These are phyloP conservation scores for Globisporangium viniferum DNA, from an alignment of 352 stramenopile species.

Conservation along the genomic window DNA sequence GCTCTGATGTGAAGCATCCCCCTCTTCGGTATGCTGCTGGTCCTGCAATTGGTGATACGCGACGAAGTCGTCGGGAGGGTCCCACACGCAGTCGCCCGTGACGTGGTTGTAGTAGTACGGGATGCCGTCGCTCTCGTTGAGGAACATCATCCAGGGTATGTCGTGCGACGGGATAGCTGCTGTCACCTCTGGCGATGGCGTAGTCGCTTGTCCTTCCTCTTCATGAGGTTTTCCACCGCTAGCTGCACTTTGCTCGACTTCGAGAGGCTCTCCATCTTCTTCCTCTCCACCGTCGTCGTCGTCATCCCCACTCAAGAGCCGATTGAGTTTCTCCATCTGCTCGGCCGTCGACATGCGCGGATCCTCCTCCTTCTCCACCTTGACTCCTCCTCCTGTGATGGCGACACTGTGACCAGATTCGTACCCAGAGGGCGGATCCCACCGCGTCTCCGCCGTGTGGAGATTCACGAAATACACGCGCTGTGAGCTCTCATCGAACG, in stretches of 20 bases:
- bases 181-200: neutral
- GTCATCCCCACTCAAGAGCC: slow-evolving; percentile 42
- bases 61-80: slow-evolving; percentile 49
- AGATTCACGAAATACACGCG: slow-evolving; percentile 54
- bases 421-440: slow-evolving; percentile 30
- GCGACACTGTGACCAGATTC: neutral
- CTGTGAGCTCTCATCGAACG: slow-evolving; percentile 32
- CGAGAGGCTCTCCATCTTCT: neutral
- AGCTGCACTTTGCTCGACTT: neutral
- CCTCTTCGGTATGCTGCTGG: neutral
- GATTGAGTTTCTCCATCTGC: slow-evolving; percentile 60
- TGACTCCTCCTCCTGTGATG: neutral
- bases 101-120: slow-evolving; percentile 73
- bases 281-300: slow-evolving; percentile 17
- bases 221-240: neutral
- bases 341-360: slow-evolving; percentile 50
- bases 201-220: neutral
- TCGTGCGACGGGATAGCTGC: neutral
- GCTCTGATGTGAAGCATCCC: neutral
- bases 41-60: slow-evolving; percentile 33
- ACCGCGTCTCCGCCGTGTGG: slow-evolving; percentile 49
- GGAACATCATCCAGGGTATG: slow-evolving; percentile 61
- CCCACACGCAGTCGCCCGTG: slow-evolving; percentile 65
- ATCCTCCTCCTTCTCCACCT: neutral
- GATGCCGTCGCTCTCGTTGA: slow-evolving; percentile 57